Evolutionary conservation across 352 stramenopile species (phyloP), one percentile per base, ranked within the genome.

Genomic region (Thraustotheca clavata): DNA sequence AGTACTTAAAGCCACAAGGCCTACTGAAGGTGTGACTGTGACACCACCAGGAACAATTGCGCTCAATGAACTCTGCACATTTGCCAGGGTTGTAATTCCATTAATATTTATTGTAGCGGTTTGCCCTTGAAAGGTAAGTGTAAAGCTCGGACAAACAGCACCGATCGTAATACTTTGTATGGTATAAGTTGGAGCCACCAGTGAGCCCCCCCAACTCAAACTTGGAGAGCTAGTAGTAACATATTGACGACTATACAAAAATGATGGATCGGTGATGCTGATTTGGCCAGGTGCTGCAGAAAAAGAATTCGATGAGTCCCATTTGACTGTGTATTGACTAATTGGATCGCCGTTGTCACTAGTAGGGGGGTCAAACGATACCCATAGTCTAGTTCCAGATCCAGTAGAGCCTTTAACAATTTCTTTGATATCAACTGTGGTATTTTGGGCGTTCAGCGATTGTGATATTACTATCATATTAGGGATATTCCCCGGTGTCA

Each of bases 281-380:
- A 78, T 67, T 33, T 87, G 72, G 1, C 54, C 61, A 0, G 83
- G 79, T n/a, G 60, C 79, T 3, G 77, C 67, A 12, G 62, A 77
- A 62, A 89, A 91, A 1, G 65, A 65, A 14, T 60, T 72, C 0
- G 74, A 76, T 2, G 77, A 86, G 68, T 88, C 83, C 83, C 83
- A 91, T 0, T 74, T 72, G 3, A 89, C 76, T 20, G 74, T 68
- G 43, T 89, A 89, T 40, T 79, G 85, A 3, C 71, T 76, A 38
- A 89, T 85, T 2, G 80, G 79, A 59, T 69, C 82, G 24, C 83
- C 83, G 39, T 83, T 83, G 67, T 91, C 79, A 0, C 68, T 80
- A 59, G 55, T 49, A 1, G 83, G 80, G 14, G 80, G 77, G 31
- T 89, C 76, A 34, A 87, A 92, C 1, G 79, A 92, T 1, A 92